Evolutionary conservation across 139 green algal species (phyloP), one percentile per base, ranked within the genome.

Genomic region (Diplosphaera chodatii): DNA sequence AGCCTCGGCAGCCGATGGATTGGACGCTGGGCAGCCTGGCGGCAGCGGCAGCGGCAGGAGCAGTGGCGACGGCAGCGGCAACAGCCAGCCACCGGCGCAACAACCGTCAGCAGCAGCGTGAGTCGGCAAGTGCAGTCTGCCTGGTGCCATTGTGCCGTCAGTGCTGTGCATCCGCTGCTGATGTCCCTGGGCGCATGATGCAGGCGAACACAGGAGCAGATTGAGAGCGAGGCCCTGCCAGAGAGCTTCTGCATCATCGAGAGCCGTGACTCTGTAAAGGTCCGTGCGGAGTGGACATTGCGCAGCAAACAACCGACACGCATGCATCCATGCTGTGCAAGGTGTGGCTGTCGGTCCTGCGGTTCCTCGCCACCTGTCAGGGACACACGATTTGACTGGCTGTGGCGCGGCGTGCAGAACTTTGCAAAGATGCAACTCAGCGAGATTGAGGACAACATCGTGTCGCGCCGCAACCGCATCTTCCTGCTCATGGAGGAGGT

Each of bases 401-500:
- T 8, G 37, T 48, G 13, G 10, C 37, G 37, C 3, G 20, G 23
- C 18, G 73, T 83, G 68, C 79, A 88, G 74, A 84, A 94, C 70
- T 96, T 97, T 79, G 86, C 88, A 0, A 80, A 82, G 66, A 84
- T 97, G 84, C 82, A 93, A 70, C 67, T 93, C 21, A 73, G 89
- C 1, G 91, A 98, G 66, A 86, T 99, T 20, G 63, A 76, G 13
- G 32, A 84, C 1, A 90, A 89, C 70, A 95, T 98, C 65, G 66
- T 85, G 32, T 64, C 78, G 0, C 82, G 94, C 4, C 79, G 91
- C 32, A 96, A 96, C 69, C 82, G 72, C 28, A 97, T 98, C 29
- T 99, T 98, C 74, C 74, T 98, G 65, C 84, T 99, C 10, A 95
- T 99, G 89, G 95, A 99, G 78, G 95, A 99, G 76, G 84, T 98